Evolutionary conservation across 192 early-diverging fungal species (phyloP), one percentile per base, ranked within the genome.

Genomic region (Pilaira anomala): DNA sequence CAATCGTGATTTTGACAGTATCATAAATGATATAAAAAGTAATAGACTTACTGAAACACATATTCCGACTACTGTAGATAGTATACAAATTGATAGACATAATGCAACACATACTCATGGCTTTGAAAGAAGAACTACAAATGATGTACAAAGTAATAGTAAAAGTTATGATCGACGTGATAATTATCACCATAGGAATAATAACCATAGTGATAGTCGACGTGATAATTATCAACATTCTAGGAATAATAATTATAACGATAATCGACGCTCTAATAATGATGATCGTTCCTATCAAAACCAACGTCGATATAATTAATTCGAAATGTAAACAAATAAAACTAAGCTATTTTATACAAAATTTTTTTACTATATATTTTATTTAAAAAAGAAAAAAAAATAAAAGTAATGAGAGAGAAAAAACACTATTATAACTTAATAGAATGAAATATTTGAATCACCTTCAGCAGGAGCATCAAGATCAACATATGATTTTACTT

Each of bases 401-500:
- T 12, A 30, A 30, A 53, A 53, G 2, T 19, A 57, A 57, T 7
- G 39, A n/a, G 55, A 41, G 7, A 57, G 18, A 13, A 21, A 8
- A 14, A 40, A 41, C 21, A 41, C 18, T 5, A 19, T 18, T 25
- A 28, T 46, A 14, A 7, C 29, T 63, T 55, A 71, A 21, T 65
- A 63, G 53, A 63, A 73, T 45, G 61, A 57, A 21, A 73, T 73
- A 56, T 66, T 58, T 11, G 65, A 46, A 39, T 73, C 71, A 24
- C 71, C 86, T 49, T 89, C 90, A 21, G 87, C 88, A 4, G 93
- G 92, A 42, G 88, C 89, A 75, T 96, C 93, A 30, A 96, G 73
- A 65, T 96, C 93, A 40, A 91, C 86, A 62, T 96, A 96, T 19
- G 85, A 90, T 61, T 89, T 89, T 49, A 96, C 81, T 48, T 86